phyloP scores from a whole-genome alignment of 169 alveolate genomes.

The Miamiensis avidus region DNA sequence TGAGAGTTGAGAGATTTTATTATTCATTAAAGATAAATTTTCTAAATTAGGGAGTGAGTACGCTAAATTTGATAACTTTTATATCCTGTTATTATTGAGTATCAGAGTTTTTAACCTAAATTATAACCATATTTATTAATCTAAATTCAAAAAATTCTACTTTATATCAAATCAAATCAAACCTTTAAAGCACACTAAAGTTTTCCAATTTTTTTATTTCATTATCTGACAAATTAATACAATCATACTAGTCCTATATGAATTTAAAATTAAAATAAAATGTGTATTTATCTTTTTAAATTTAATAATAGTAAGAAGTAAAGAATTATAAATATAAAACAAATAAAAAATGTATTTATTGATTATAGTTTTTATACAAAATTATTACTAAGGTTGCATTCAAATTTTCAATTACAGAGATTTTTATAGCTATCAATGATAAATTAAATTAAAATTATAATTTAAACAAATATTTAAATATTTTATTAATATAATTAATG shows the following conservation, averaged over 20 bases:
- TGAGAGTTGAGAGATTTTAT: slow-evolving; percentile 65
- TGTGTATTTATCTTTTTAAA: neutral
- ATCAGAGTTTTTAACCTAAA: slow-evolving; percentile 48
- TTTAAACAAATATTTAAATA: neutral
- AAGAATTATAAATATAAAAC: neutral
- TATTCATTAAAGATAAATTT: slow-evolving; percentile 64
- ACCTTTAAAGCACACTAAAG: slow-evolving; percentile 50
- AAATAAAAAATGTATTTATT: no score
- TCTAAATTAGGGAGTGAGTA: slow-evolving; percentile 45
- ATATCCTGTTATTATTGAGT: slow-evolving; percentile 56
- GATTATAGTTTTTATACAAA: neutral
- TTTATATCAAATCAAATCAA: neutral
- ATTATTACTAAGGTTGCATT: slow-evolving; percentile 50
- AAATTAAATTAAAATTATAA: neutral
- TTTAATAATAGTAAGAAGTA: neutral
- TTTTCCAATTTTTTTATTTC: slow-evolving; percentile 60
- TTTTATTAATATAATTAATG: neutral
- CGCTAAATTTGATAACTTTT: slow-evolving; percentile 40
- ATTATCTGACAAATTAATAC: slow-evolving; percentile 69
- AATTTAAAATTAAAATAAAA: neutral
- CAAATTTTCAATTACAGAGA: slow-evolving; percentile 63
- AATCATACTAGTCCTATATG: slow-evolving; percentile 60
- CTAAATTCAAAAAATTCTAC: neutral
- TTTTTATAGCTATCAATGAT: slow-evolving; percentile 44
- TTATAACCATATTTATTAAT: neutral